Base-by-base conservation (phyloP, 2,329 filamentous ascomycete species). In the Thermothelomyces thermophilus region DNA sequence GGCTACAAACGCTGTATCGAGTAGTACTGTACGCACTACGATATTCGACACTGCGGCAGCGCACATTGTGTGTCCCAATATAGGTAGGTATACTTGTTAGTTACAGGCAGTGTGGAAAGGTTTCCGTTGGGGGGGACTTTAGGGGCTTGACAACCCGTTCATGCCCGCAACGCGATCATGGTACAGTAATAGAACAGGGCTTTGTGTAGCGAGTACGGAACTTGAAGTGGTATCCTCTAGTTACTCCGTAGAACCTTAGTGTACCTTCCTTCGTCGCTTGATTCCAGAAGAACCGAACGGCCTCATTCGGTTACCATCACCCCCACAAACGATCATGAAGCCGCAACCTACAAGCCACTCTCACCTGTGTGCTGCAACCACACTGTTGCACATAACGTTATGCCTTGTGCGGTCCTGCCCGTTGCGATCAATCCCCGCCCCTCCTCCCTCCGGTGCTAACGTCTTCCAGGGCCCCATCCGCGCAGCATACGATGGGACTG, bases 351-450 rank as follows among this genome's bases (percentile, higher is more conserved):
- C 28, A 34, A 43, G 41, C 41, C 41, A 33, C 41, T 14, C 8
- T 34, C 24, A n/a, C n/a, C 33, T 20, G 16, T 34, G 30, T 43
- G 31, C 13, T 43, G 41, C 20, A 43, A 42, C 41, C 41, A 22
- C 40, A 13, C 26, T 17, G 8, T 34, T 17, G 20, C n/a, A 8
- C 39, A 35, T n/a, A 51, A 22, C n/a, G n/a, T n/a, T n/a, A 52
- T 52, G 45, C 50, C 50, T 52, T 43, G 50, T 52, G 50, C 50
- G 50, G 50, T 52, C 50, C 50, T 48, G 6, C n/a, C 14, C 19
- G 31, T 31, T 19, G 26, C 35, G n/a, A 17, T 36, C 26, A 34
- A 13, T 26, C 20, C 35, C 40, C 13, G 8, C 42, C 20, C 31
- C 22, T 36, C 30, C n/a, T 37, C 16, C 39, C 33, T 28, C 16